Conservation (phyloP, 306 rosid species). For the Castanospermum australe region DNA sequence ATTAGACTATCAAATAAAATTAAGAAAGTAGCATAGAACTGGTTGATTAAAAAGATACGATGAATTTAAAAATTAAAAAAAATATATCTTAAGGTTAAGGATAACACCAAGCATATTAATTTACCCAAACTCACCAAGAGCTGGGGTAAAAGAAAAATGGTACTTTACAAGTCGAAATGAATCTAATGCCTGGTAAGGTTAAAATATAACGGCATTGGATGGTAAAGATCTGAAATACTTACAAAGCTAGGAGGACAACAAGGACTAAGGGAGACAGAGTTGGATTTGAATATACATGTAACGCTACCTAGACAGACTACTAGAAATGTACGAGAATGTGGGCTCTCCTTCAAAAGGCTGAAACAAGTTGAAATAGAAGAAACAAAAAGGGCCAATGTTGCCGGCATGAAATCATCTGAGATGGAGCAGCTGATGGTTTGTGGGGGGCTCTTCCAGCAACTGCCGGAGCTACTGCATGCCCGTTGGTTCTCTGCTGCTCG, state of each 20-base stretch:
- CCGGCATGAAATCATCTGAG: conserved; percentile 29
- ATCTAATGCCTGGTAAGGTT: conserved; percentile 40
- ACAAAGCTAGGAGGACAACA: conserved; percentile 33
- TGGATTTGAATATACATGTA: conserved; percentile 70
- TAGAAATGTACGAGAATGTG: conserved; percentile 6
- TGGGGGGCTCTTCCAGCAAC: conserved; percentile 89
- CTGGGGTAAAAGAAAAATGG: conserved; percentile 14
- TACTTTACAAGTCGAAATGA: conserved; percentile 28
- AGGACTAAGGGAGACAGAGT: conserved; percentile 22
- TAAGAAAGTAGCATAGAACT: neutral
- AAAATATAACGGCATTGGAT: conserved; percentile 44
- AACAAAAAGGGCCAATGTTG: conserved; percentile 43
- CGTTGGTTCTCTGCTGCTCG: conserved; percentile 75
- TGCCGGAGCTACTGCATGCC: conserved; percentile 83
- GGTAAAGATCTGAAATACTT: conserved; percentile 36
- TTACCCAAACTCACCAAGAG: conserved; percentile 28
- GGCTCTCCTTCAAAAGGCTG: conserved; percentile 26
- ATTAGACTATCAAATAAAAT: neutral
- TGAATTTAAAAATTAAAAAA: neutral
- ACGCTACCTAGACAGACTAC: conserved; percentile 38
- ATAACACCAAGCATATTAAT: conserved; percentile 28
- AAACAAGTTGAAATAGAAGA: conserved; percentile 38
- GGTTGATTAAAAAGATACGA: neutral
- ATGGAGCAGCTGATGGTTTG: conserved; percentile 72
- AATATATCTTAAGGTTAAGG: neutral